These are phyloP conservation scores for Suillus spraguei DNA, from an alignment of 768 basidiomycete genomes.

Conservation along the genomic window DNA sequence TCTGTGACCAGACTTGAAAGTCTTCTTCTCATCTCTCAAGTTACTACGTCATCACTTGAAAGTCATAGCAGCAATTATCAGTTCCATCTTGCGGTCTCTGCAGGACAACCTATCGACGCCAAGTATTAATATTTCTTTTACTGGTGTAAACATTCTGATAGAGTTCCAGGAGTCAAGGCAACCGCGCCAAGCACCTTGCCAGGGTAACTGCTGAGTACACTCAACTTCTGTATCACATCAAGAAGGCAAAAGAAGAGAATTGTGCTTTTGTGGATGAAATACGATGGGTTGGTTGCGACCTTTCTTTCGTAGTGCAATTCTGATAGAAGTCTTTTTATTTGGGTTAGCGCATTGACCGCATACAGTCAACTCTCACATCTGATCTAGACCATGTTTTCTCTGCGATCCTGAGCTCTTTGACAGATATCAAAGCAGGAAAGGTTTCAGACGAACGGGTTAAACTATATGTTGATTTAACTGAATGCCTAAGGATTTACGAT, in stretches of 20 bases:
- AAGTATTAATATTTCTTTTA: conserved; percentile 21
- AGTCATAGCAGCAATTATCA: conserved; percentile 35
- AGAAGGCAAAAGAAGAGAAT: conserved; percentile 76
- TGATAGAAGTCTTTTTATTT: conserved; percentile 3
- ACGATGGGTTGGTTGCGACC: conserved; percentile 69
- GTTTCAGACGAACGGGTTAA: conserved; percentile 69
- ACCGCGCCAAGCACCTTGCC: conserved; percentile 76
- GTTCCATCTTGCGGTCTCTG: conserved; percentile 28
- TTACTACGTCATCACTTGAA: conserved; percentile 35
- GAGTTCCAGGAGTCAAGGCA: conserved; percentile 52
- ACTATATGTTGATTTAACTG: conserved; percentile 65
- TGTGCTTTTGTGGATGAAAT: conserved; percentile 83
- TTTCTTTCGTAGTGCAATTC: background rate
- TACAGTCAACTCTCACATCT: conserved; percentile 81
- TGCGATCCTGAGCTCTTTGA: conserved; percentile 54
- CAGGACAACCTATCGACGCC: conserved; percentile 42
- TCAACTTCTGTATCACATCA: conserved; percentile 87
- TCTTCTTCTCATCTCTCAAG: conserved; percentile 67
- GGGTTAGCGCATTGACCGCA: conserved; percentile 75
- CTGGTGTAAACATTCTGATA: conserved; percentile 10
- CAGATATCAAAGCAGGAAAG: conserved; percentile 49
- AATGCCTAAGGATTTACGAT: conserved; percentile 82
- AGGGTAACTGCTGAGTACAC: conserved; percentile 91
- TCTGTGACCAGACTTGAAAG: conserved; percentile 87
- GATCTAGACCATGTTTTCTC: conserved; percentile 87